Percentiles rank a stretch among this genome's conserved stretches.
phyloP scores from a whole-genome alignment of 805 yeast genomes.

The Hanseniaspora taiwanica region DNA sequence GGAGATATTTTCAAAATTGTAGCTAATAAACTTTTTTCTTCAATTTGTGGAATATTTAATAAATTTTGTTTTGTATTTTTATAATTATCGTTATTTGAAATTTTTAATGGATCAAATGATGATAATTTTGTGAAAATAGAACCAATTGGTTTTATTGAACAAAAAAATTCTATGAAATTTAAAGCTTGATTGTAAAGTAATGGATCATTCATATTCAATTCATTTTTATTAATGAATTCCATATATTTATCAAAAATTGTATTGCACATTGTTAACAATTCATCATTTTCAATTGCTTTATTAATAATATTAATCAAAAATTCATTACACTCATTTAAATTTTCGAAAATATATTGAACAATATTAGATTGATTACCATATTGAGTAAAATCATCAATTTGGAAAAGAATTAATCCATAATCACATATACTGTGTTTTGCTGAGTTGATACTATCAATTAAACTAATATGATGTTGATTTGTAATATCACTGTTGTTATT shows the following conservation, averaged over 20 bases:
- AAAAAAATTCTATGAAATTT: constrained; percentile 42
- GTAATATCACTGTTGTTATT: constrained; percentile 11
- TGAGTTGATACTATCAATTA: neutral
- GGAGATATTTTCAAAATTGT: constrained; percentile 70
- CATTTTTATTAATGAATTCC: constrained; percentile 18
- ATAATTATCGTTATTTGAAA: neutral
- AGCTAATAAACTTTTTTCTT: constrained; percentile 56
- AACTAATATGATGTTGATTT: constrained; percentile 7
- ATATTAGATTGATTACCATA: constrained; percentile 10
- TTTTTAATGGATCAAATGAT: constrained; percentile 24
- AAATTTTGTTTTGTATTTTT: constrained; percentile 15
- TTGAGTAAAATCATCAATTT: constrained; percentile 41
- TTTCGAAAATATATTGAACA: constrained; percentile 18
- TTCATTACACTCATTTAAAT: constrained; percentile 24
- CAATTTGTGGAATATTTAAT: constrained; percentile 28
- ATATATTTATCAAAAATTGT: constrained; percentile 28
- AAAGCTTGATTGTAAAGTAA: constrained; percentile 37
- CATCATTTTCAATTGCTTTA: constrained; percentile 54
- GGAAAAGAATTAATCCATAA: constrained; percentile 57
- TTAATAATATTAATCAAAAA: constrained; percentile 44
- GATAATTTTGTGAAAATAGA: constrained; percentile 42
- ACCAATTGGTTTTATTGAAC: constrained; percentile 50
- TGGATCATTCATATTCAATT: constrained; percentile 29
- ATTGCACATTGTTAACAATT: constrained; percentile 45
- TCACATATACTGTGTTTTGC: constrained; percentile 33